Evolutionary conservation across 108 stramenopile species (phyloP), one percentile per base, ranked within the genome.

Genomic region (Cyclostephanos tholiformis): DNA sequence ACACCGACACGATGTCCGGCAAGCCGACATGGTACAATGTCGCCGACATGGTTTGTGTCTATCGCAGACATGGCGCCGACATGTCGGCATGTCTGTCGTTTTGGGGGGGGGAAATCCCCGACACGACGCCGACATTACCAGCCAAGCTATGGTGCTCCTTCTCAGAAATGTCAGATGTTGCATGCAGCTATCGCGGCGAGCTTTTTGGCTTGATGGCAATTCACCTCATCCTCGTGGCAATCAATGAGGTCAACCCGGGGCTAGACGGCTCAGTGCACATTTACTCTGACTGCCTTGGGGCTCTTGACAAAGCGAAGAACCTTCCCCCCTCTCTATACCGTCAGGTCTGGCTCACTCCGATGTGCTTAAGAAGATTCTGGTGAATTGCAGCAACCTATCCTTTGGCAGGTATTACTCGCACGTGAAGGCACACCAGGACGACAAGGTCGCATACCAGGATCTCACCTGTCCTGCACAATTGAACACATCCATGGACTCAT

Each of bases 391-490:
- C 7, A 17, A 62, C 4, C 36, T 71, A 22, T 20, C 61, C 2
- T 71, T 71, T 20, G 69, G 62, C 20, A 29, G 60, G 19, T 4
- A 8, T 0, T 63, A 50, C 32, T 16, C 12, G 0, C 60, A 71
- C 52, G 71, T 71, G 12, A 30, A 35, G 14, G 71, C 60, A 16
- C 71, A 71, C 62, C 71, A 71, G 26, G 71, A 71, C 23, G 71
- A 71, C 17, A 39, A n/a, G 16, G 35, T 48, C 19, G 8, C 6
- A 0, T 72, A 63, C 38, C 16, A 30, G 11, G 3, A 63, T 2
- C 36, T 63, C n/a, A 6, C 19, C 1, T 16, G 71, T 0, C 29
- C 27, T n/a, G 5, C 71, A 17, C 71, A 71, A 26, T 35, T 71
- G 7, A 71, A 71, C 23, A 52, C 50, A 36, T n/a, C 25, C 0